Evolutionary conservation across 2,329 filamentous ascomycete species (phyloP).

Genomic region (Fusarium sp.): DNA sequence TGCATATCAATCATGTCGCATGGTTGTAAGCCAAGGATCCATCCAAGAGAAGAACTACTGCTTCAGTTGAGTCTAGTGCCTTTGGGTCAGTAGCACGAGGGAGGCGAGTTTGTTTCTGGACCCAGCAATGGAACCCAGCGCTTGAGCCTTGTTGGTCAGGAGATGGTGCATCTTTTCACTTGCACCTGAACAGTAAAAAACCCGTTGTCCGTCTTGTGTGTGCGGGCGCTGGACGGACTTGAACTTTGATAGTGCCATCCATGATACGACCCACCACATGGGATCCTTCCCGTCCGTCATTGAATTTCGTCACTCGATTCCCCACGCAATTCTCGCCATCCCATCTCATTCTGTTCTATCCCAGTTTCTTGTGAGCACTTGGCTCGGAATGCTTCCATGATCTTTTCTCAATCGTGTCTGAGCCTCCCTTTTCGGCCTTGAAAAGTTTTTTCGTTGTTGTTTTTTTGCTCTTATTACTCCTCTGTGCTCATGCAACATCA

Average conservation of each 20-base stretch:
- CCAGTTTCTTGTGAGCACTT: slow-evolving; percentile 28
- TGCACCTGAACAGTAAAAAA: not conserved
- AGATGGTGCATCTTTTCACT: not conserved
- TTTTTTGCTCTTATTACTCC: not conserved
- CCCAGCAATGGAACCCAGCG: not conserved
- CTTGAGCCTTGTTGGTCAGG: not conserved
- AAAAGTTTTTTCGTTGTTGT: slow-evolving; percentile 1
- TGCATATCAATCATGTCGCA: slow-evolving; percentile 15
- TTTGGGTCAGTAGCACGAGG: not conserved
- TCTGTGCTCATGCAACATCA: slow-evolving; percentile 34
- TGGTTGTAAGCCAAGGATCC: slow-evolving; percentile 30
- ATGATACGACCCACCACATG: slow-evolving; percentile 39
- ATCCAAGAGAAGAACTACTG: slow-evolving; percentile 22
- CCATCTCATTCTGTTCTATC: not conserved
- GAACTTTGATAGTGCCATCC: slow-evolving; percentile 39
- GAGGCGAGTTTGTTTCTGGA: not conserved
- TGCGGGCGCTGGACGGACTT: slow-evolving; percentile 19
- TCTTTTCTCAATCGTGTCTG: slow-evolving; percentile 21
- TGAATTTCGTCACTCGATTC: slow-evolving; percentile 45
- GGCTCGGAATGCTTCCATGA: slow-evolving; percentile 37
- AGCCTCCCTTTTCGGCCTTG: slow-evolving; percentile 17
- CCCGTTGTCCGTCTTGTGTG: not conserved
- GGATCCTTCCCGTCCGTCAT: slow-evolving; percentile 37
- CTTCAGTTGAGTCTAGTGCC: not conserved
- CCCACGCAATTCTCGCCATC: slow-evolving; percentile 36